phyloP scores from a whole-genome alignment of 2,329 filamentous ascomycete genomes.

The Alternaria incomplexa region DNA sequence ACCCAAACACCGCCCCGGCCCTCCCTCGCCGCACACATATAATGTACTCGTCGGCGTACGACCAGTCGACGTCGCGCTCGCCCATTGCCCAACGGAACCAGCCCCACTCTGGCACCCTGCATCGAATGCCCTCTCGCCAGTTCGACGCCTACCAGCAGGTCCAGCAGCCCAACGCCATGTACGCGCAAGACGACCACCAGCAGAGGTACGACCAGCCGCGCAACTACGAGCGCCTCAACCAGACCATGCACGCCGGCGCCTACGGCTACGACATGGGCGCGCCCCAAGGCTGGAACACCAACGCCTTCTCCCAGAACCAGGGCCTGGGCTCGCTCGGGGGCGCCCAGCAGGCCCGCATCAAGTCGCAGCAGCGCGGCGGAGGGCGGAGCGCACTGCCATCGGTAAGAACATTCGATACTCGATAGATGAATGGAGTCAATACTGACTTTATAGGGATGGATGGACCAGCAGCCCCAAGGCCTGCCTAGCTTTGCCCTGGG shows the following conservation, averaged over 20 bases:
- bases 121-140: slow-evolving; percentile 76
- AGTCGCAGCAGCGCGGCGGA: slow-evolving; percentile 59
- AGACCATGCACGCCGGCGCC: slow-evolving; percentile 63
- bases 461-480: slow-evolving; percentile 57
- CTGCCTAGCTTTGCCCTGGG: slow-evolving; percentile 51
- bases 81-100: slow-evolving; percentile 75
- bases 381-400: slow-evolving; percentile 69
- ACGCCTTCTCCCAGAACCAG: slow-evolving; percentile 70
- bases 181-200: slow-evolving; percentile 70
- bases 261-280: slow-evolving; percentile 72
- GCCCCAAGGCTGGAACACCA: slow-evolving; percentile 83
- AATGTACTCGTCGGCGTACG: slow-evolving; percentile 47
- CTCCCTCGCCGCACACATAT: slow-evolving; percentile 22
- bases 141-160: slow-evolving; percentile 76
- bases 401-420: slow-evolving; percentile 61
- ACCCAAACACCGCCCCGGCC: slow-evolving; percentile 14
- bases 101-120: slow-evolving; percentile 61
- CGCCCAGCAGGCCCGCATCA: slow-evolving; percentile 60
- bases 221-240: slow-evolving; percentile 65
- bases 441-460: slow-evolving; percentile 62
- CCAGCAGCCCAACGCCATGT: slow-evolving; percentile 67
- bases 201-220: slow-evolving; percentile 57
- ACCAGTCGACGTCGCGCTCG: slow-evolving; percentile 65
- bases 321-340: slow-evolving; percentile 66
- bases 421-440: neutral